Evolutionary conservation across 2,329 filamentous ascomycete genomes (phyloP).

Genomic region (Pseudogymnoascus sp.): DNA sequence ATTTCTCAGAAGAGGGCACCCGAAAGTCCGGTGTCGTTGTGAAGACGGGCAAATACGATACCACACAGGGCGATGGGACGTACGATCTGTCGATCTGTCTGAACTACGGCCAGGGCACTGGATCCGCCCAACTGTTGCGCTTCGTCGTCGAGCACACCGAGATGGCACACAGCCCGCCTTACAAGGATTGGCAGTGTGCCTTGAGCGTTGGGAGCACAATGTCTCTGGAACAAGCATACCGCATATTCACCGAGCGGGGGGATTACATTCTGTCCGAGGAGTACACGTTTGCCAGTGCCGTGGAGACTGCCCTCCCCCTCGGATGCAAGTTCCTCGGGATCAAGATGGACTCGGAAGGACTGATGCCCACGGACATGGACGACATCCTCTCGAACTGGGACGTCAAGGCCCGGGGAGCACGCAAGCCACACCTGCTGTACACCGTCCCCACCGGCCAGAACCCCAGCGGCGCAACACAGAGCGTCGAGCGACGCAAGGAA

Average conservation of each 20-base stretch:
- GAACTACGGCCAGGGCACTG: conserved; percentile 87
- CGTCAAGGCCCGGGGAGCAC: conserved; percentile 45
- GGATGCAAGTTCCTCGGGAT: conserved; percentile 56
- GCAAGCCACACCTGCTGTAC: conserved; percentile 63
- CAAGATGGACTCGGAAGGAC: conserved; percentile 60
- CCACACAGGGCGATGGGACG: conserved; percentile 48
- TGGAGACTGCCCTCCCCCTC: conserved; percentile 58
- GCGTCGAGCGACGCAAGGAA: conserved; percentile 49
- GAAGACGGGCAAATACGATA: conserved; percentile 77
- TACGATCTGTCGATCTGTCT: conserved; percentile 80
- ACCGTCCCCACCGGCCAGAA: conserved; percentile 70
- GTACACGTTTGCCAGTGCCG: conserved; percentile 75
- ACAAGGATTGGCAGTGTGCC: conserved; percentile 81
- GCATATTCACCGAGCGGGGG: conserved; percentile 71
- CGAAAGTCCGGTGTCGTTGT: conserved; percentile 53
- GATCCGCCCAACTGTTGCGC: conserved; percentile 78
- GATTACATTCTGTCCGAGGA: conserved; percentile 82
- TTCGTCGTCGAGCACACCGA: conserved; percentile 95
- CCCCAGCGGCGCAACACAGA: conserved; percentile 67
- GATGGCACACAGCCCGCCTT: conserved; percentile 78
- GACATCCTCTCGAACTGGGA: conserved; percentile 62
- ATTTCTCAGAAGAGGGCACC: conserved; percentile 66
- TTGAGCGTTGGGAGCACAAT: conserved; percentile 83
- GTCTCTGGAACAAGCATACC: conserved; percentile 73
- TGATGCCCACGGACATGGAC: conserved; percentile 57